Base-by-base conservation (phyloP, 371 early-diverging fungal genomes). In the Dinochytrium kinnereticum region DNA sequence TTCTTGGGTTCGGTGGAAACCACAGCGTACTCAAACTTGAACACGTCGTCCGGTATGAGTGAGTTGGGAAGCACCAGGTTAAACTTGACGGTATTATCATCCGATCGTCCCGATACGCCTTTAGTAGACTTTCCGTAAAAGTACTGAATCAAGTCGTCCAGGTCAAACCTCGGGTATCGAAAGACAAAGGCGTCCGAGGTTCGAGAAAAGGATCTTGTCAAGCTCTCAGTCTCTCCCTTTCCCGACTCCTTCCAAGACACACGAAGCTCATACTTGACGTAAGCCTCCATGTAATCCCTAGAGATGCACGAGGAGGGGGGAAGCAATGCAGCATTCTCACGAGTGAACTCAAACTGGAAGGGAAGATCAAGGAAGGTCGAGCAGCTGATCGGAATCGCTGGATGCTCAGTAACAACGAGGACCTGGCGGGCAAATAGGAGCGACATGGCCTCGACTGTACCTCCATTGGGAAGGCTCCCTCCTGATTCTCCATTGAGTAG, bases 261-360 rank as follows among this genome's bases (percentile, higher is more conserved):
- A 7, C 37, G 7, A 13, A 61, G 61, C 61, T 61, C 61, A 36
- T 61, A 61, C 61, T 61, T 61, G 36, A 61, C 61, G 61, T 21
- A 61, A 10, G 34, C 61, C 24, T 61, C 61, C 19, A 34, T 26
- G 37, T 61, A 61, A 7, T 34, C 61, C 24, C 61, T 61, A 7
- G 61, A 61, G 61, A 61, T 61, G 61, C 61, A 61, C 3, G 61
- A 33, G 13, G 34, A 33, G 15, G 61, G 61, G 3, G 61, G 61
- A 7, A 61, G 61, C 34, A 61, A 7, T 5, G 30, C 28, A 61
- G 61, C 61, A 34, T 61, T 34, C 30, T 28, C 61, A 13, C 34
- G 34, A 13, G 61, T 33, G 61, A 61, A 61, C 34, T 61, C 34
- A 34, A 61, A 61, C 61, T 61, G 61, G 61, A 61, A 61, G 36